phyloP scores from a whole-genome alignment of 1,284 basidiomycete genomes.

The Sutorius eximius region DNA sequence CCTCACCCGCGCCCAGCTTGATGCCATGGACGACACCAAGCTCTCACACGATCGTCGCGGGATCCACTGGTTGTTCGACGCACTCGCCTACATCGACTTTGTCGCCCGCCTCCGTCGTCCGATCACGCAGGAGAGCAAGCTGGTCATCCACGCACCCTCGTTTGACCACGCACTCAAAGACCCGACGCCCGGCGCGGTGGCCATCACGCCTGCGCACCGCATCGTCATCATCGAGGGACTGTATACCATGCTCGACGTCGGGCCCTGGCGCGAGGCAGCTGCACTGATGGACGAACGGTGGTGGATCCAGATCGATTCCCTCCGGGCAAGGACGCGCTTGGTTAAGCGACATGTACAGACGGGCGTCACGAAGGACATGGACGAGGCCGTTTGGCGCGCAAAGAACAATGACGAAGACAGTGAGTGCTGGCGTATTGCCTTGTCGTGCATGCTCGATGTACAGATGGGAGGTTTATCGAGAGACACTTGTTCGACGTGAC shows the following conservation, averaged over 20 bases:
- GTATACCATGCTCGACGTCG: slow-evolving; percentile 71
- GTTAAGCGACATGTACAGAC: slow-evolving; percentile 73
- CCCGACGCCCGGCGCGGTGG: slow-evolving; percentile 52
- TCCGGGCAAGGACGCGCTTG: slow-evolving; percentile 63
- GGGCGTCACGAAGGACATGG: slow-evolving; percentile 66
- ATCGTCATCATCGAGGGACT: slow-evolving; percentile 85
- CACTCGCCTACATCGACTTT: slow-evolving; percentile 63
- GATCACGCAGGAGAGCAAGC: slow-evolving; percentile 2
- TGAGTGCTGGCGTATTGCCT: slow-evolving; percentile 36
- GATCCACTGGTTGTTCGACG: slow-evolving; percentile 76
- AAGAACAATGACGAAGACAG: slow-evolving; percentile 77
- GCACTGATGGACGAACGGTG: slow-evolving; percentile 75
- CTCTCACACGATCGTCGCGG: slow-evolving; percentile 71
- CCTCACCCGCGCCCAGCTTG: slow-evolving; percentile 63
- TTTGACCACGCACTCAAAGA: slow-evolving; percentile 78
- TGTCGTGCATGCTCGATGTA: neutral
- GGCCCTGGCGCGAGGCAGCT: slow-evolving; percentile 74
- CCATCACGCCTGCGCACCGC: slow-evolving; percentile 62
- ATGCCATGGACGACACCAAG: slow-evolving; percentile 67
- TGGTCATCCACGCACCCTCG: slow-evolving; percentile 60
- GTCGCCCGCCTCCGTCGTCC: slow-evolving; percentile 51
- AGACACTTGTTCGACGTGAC: slow-evolving; percentile 24
- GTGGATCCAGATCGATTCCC: slow-evolving; percentile 66
- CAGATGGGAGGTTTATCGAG: slow-evolving; percentile 28
- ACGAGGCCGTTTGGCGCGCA: slow-evolving; percentile 71